phyloP scores from a whole-genome alignment of 306 rosid genomes.

The Astragalus membranaceus region DNA sequence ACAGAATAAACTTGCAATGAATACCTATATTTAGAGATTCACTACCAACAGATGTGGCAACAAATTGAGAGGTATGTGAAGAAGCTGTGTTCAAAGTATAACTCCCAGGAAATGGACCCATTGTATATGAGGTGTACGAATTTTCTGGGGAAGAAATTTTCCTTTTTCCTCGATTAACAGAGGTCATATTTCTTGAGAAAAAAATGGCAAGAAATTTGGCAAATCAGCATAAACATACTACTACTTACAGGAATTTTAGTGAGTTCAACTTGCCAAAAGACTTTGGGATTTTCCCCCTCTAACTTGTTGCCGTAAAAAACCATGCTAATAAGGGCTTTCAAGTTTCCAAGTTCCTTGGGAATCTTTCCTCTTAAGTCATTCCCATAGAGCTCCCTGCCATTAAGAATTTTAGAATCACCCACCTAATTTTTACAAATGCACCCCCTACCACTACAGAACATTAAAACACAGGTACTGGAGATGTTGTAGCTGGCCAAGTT shows the following conservation, averaged over 20 bases:
- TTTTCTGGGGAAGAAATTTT: no score
- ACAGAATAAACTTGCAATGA: no score
- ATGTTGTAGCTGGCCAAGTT: constrained; percentile 70
- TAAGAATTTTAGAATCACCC: constrained; percentile 17
- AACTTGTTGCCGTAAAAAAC: constrained; percentile 81
- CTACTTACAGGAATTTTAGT: constrained; percentile 78
- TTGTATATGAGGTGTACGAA: no score
- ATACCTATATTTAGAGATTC: no score
- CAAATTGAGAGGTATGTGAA: no score
- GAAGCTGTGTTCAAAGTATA: no score
- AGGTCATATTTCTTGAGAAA: no score
- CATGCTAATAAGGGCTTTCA: constrained; percentile 73
- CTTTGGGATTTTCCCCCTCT: constrained; percentile 68
- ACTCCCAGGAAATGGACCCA: no score
- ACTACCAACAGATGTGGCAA: no score
- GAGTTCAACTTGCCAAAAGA: constrained; percentile 78
- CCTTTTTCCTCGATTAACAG: no score
- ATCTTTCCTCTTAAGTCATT: constrained; percentile 67
- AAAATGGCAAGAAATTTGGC: not conserved
- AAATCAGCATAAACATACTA: constrained; percentile 14
- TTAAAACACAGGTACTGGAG: constrained; percentile 59
- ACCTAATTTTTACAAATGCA: not conserved
- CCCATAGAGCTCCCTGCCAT: constrained; percentile 81
- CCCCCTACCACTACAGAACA: not conserved
- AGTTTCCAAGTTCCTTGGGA: constrained; percentile 69